Base-by-base conservation (phyloP, 345 rosid genomes). In the Melaleuca alternifolia region DNA sequence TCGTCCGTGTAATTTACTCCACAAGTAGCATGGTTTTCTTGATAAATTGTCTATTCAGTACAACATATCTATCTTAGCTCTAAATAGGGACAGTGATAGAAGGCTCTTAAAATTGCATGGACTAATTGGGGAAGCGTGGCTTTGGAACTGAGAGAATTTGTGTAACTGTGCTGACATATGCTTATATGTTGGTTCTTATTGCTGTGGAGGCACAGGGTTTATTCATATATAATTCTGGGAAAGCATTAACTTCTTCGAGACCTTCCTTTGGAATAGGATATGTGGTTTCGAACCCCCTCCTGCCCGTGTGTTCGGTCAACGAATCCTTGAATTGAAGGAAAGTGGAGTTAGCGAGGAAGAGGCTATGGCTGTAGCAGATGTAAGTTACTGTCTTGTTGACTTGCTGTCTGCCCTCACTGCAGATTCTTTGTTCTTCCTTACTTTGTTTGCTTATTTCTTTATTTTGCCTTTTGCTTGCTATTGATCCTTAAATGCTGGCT, bases 341-440 rank as follows among this genome's bases (percentile, higher is more conserved):
- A 92, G 93, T 15, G 99, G 99, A 87, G 94, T 96, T 86, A 54
- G 85, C 7, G 97, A 94, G 89, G 94, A 91, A 86, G 93, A 94
- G 85, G 99, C 99, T 51, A 92, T 95, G 92, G 89, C 94, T 5
- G 87, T 94, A 5, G 98, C 99, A 57, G 94, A 96, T 90, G 99
- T 96, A 90, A 33, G 92, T 84, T 85, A 62, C 71, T 86, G 30
- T 51, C 61, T 76, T 84, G 85, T 61, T 83, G 46, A 59, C 33
- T 83, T 48, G 75, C 15, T 10, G 30, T 85, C 5, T 4, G 10
- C 53, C 57, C 44, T 51, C 81, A 18, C 48, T 10, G 48, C 18
- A 71, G 48, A 71, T 71, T 18, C 44, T 71, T 71, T 61, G 81
- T 33, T 71, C 81, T 37, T 18, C 24, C 81, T 37, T 9, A 48